phyloP scores from a whole-genome alignment of 306 rosid genomes.

The Vigna angularis region DNA sequence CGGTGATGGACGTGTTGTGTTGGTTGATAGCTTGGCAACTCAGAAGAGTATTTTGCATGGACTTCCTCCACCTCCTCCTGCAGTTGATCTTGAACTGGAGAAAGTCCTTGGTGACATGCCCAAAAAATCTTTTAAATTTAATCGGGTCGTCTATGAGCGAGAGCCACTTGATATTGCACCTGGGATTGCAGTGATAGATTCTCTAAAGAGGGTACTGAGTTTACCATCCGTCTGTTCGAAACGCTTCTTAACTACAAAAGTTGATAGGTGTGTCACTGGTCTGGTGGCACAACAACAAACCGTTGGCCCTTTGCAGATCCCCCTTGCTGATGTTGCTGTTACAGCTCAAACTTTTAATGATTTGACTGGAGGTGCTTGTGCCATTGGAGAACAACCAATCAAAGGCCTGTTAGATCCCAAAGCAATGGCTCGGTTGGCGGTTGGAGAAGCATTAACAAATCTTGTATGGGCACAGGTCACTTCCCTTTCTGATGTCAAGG shows the following conservation, averaged over 20 bases:
- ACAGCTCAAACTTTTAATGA: constrained; percentile 77
- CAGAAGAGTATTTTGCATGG: constrained; percentile 57
- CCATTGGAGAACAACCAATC: constrained; percentile 90
- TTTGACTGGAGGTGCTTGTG: constrained; percentile 90
- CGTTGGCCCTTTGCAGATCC: constrained; percentile 87
- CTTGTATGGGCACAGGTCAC: constrained; percentile 95
- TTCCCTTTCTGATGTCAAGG: constrained; percentile 87
- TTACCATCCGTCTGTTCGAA: constrained; percentile 89
- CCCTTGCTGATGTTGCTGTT: constrained; percentile 90
- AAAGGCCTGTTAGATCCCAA: constrained; percentile 88
- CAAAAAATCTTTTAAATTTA: constrained; percentile 70
- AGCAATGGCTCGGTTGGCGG: constrained; percentile 96
- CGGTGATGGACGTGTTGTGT: constrained; percentile 75
- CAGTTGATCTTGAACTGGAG: constrained; percentile 88
- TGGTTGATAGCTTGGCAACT: constrained; percentile 74
- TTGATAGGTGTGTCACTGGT: constrained; percentile 88
- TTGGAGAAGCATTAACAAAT: constrained; percentile 95
- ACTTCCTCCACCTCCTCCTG: constrained; percentile 75
- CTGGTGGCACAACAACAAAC: constrained; percentile 95
- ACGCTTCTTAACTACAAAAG: constrained; percentile 79
- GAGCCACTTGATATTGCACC: constrained; percentile 89
- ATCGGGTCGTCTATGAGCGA: constrained; percentile 56
- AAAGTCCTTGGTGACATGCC: constrained; percentile 99
- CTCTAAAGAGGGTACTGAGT: constrained; percentile 79
- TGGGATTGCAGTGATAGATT: constrained; percentile 62